Percentiles rank a stretch among this genome's conserved stretches.
Evolutionary conservation across 495 filamentous ascomycete species (phyloP).

Genomic region (Neohortaea acidophila): DNA sequence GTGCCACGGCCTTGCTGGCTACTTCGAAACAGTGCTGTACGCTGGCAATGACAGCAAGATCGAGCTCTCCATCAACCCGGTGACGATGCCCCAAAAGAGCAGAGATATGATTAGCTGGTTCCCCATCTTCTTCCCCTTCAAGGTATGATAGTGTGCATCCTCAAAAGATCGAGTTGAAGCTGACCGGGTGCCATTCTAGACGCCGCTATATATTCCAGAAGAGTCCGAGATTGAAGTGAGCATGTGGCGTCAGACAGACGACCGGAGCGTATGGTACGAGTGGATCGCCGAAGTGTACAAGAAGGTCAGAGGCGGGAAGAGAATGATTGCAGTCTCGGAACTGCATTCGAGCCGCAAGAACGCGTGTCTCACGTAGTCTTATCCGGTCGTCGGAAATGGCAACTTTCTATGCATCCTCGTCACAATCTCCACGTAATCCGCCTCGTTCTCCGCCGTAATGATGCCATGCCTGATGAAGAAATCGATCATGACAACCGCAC

Average conservation of each 20-base stretch:
- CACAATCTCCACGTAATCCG: conserved; percentile 33
- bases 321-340: conserved; percentile 65
- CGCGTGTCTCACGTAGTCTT: conserved; percentile 68
- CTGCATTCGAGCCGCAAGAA: conserved; percentile 79
- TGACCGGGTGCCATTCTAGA: conserved; percentile 37
- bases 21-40: conserved; percentile 91
- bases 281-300: conserved; percentile 64
- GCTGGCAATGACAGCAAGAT: conserved; percentile 36
- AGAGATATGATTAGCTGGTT: conserved; percentile 98
- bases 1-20: conserved; percentile 82
- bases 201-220: conserved; percentile 74
- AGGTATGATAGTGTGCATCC: conserved; percentile 44
- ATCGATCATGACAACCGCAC: conserved; percentile 34
- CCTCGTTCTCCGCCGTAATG: conserved; percentile 35
- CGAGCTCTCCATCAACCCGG: conserved; percentile 83
- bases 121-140: conserved; percentile 91
- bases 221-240: conserved; percentile 70
- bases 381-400: conserved; percentile 39
- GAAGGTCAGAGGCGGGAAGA: conserved; percentile 35
- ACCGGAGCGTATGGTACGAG: conserved; percentile 96
- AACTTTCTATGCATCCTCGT: conserved; percentile 32
- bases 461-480: conserved; percentile 41
- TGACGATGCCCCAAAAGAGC: conserved; percentile 83
- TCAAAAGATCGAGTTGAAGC: not conserved
- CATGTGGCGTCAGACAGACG: conserved; percentile 91